Base-by-base conservation (phyloP, 2,329 filamentous ascomycete species). In the Trichoderma sp. region DNA sequence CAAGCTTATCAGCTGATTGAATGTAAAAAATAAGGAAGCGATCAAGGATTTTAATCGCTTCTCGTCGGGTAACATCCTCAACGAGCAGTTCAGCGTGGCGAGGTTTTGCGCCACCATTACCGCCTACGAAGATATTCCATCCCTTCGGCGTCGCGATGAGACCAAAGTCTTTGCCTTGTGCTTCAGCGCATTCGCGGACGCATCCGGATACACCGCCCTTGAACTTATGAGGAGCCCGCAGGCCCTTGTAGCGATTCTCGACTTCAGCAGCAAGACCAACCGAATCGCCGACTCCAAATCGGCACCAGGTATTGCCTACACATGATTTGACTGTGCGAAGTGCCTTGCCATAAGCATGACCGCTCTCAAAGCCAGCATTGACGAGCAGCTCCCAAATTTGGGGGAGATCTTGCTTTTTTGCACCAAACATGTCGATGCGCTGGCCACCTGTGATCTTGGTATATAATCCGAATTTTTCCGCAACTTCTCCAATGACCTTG, bases 11-110 rank as follows among this genome's bases (percentile, higher is more conserved):
- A 58, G 93, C 94, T 0, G 95, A 97, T 75, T 94, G 92, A 77
- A 97, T 96, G 83, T 97, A 97, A 85, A 97, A 95, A 83, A 95
- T 93, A 28, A 97, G 87, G 78, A 96, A 97, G 58, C 95, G 91
- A 80, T 97, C 95, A 3, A 97, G 85, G 72, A 97, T 92, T 1
- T 93, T 90, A 9, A 97, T 86, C 9, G 97, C 91, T 77, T 97
- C 92, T 66, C 93, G 90, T 0, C 93, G 92, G 0, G 93, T 89
- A 0, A 97, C 93, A 76, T 97, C 94, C 79, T 94, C 95, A 73
- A 93, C 93, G 1, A 97, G 87, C 2, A 97, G 86, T 76, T 97
- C 93, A 1, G 91, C 90, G 79, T 97, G 94, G 47, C 88, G 86
- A 5, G 94, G 94, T 76, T 93, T 95, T 18, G 93, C 93, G 72